Evolutionary conservation across 2,329 filamentous ascomycete genomes (phyloP).

Genomic region (Fusarium mexicanum): DNA sequence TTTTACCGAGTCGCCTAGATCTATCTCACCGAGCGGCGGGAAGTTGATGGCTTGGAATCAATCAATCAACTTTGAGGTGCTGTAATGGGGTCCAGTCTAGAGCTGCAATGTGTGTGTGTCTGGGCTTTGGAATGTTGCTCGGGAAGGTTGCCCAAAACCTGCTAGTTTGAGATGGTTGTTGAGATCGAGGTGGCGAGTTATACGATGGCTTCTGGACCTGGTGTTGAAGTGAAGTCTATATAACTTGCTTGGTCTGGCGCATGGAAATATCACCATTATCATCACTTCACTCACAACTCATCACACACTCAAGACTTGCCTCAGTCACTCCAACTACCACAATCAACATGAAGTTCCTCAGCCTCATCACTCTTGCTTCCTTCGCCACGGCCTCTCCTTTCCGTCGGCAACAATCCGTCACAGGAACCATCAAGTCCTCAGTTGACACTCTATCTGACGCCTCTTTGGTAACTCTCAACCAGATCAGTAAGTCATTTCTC

Average conservation of each 20-base stretch:
- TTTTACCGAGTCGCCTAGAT: too few relatives aligned
- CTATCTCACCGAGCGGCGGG: too few relatives aligned
- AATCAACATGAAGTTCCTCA: conserved; percentile 29
- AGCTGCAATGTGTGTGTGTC: neutral
- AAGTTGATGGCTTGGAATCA: too few relatives aligned
- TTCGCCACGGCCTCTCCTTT: conserved; percentile 19
- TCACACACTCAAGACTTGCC: neutral
- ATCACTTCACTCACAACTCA: neutral
- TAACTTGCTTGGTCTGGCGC: neutral
- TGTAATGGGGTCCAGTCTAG: conserved; percentile 5
- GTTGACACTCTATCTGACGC: neutral
- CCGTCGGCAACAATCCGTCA: conserved; percentile 11
- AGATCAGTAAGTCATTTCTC: conserved; percentile 1
- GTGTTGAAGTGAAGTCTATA: conserved; percentile 8
- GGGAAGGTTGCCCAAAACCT: neutral
- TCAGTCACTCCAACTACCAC: neutral
- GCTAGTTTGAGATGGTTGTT: neutral
- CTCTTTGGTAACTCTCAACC: neutral
- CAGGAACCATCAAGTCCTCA: neutral
- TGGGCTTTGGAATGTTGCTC: conserved; percentile 15
- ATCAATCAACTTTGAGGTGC: neutral
- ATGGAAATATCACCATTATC: neutral
- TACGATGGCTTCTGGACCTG: neutral
- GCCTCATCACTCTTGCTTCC: conserved; percentile 16
- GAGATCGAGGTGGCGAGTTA: conserved; percentile 1